Evolutionary conservation across 108 stramenopile species (phyloP).

Genomic region (Nitzschia sp.): DNA sequence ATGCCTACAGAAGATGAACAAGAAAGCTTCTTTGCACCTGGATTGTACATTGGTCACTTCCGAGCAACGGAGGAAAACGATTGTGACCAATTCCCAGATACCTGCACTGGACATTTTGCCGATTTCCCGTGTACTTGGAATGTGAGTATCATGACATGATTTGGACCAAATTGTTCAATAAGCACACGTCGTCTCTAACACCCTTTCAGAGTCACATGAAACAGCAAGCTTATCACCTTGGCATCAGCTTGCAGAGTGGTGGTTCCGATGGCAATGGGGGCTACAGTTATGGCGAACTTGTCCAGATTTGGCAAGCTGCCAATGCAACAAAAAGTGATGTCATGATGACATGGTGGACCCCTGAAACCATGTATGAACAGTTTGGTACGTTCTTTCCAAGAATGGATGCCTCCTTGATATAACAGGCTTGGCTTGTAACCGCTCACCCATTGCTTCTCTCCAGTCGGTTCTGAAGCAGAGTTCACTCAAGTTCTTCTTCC

Average conservation of each 20-base stretch:
- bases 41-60: slow-evolving; percentile 36
- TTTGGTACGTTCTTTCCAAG: slow-evolving; percentile 10
- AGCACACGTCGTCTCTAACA: background rate
- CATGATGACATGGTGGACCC: slow-evolving; percentile 36
- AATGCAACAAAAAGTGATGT: slow-evolving; percentile 39
- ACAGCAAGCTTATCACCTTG: slow-evolving; percentile 19
- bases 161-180: background rate
- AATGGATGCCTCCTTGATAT: background rate
- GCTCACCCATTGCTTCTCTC: background rate
- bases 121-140: slow-evolving; percentile 15
- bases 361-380: slow-evolving; percentile 27
- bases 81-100: slow-evolving; percentile 19
- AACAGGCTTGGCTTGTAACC: background rate
- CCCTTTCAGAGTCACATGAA: background rate
- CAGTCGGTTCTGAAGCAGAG: slow-evolving; percentile 36
- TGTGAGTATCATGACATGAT: background rate
- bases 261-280: background rate
- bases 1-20: slow-evolving; percentile 25
- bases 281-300: slow-evolving; percentile 19
- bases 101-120: slow-evolving; percentile 28
- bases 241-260: slow-evolving; percentile 12
- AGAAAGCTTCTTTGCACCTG: slow-evolving; percentile 8
- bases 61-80: slow-evolving; percentile 38
- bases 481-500: slow-evolving; percentile 29
- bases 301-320: slow-evolving; percentile 40